Base-by-base conservation (phyloP, 805 yeast genomes). In the Spathaspora sp. region DNA sequence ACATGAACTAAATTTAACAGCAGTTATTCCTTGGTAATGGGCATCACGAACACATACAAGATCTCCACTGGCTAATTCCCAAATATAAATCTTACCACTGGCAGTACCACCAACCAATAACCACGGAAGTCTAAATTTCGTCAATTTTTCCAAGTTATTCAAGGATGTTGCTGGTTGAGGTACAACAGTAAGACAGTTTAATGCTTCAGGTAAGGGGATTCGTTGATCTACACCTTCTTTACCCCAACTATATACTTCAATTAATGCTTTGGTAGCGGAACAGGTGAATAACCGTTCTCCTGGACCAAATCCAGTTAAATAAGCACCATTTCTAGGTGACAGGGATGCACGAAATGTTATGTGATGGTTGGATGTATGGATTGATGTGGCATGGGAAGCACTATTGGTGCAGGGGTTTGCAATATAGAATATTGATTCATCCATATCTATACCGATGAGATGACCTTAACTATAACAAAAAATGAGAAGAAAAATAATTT, bases 1-100 rank as follows among this genome's bases (percentile, higher is more conserved):
- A 61, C 90, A 87, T 11, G 69, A 56, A 0, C 87, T 71, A 59
- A 87, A 82, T 56, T 75, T 76, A 35, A 93, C 64, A 31, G 75
- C 76, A 0, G 85, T 77, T 7, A 90, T 78, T 6, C 78, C 74
- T 68, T 93, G 97, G 66, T 89, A 93, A 69, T 93, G 98, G 0
- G 89, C 85, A 48, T 88, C 92, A 61, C 82, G 83, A 3, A 83
- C 96, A 46, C 80, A 74, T 20, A 92, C 61, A 46, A 94, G 73
- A 20, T 81, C 68, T 0, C 98, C 98, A 1, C 94, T 86, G 9
- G 77, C 67, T 48, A 92, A 63, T 59, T 90, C 96, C 98, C 98
- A 93, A 1, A 92, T 66, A 62, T 87, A 87, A 14, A 94, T 55
- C 57, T 84, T 80, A 11, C 98, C 98, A n/a, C 85, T 62, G 52